Percentiles rank a stretch among this genome's conserved stretches.
Evolutionary conservation across 106 monocot species (phyloP).

Genomic region (Acorus calamus): DNA sequence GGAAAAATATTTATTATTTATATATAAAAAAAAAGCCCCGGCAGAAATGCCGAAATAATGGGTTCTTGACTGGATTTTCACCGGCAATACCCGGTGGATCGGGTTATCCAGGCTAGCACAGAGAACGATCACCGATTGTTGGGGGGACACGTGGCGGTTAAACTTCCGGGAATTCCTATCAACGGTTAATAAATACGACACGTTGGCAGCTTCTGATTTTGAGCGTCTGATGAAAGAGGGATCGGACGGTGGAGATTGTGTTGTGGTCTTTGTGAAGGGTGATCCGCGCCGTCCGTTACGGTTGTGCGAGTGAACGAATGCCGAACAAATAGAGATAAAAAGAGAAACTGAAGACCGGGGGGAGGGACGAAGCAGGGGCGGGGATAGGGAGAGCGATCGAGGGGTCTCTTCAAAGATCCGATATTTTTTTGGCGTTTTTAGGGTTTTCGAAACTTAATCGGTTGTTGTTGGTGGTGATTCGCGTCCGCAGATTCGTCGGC

Average conservation of each 20-base stretch:
- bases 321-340: background rate
- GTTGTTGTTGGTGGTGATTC: background rate
- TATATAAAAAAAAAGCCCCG: no score
- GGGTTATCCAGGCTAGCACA: background rate
- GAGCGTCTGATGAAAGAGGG: background rate
- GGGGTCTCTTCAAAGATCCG: background rate
- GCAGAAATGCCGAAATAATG: background rate
- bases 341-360: background rate
- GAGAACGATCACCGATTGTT: background rate
- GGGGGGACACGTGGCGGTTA: conserved; percentile 1
- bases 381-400: background rate
- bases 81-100: background rate
- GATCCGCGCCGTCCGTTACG: conserved; percentile 5
- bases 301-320: conserved; percentile 1
- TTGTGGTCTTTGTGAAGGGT: background rate
- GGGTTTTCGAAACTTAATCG: background rate
- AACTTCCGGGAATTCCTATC: background rate
- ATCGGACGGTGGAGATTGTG: background rate
- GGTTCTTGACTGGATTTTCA: background rate
- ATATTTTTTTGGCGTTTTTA: background rate
- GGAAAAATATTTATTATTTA: no score
- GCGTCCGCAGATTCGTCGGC: background rate
- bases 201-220: background rate
- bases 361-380: background rate
- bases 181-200: background rate